phyloP scores from a whole-genome alignment of 2,329 filamentous ascomycete species.

The Colletotrichum lini region DNA sequence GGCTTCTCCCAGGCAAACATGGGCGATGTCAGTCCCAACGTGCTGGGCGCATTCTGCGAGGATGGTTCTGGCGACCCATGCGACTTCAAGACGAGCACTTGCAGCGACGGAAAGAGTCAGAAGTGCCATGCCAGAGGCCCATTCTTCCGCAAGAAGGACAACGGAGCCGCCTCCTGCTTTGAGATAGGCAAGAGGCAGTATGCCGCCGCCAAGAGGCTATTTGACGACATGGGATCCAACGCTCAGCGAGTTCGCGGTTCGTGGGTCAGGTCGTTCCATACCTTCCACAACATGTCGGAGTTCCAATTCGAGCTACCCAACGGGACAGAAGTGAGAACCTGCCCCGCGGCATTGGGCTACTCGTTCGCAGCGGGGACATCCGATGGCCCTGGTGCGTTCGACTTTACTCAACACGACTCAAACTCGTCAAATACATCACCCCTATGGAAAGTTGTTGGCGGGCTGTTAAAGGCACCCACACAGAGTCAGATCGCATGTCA shows the following conservation, averaged over 20 bases:
- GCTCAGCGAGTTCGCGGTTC: conserved; percentile 70
- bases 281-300: conserved; percentile 82
- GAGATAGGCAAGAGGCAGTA: conserved; percentile 81
- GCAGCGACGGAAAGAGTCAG: conserved; percentile 75
- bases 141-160: conserved; percentile 74
- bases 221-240: conserved; percentile 46
- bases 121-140: conserved; percentile 81
- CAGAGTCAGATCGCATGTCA: conserved; percentile 82
- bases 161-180: conserved; percentile 81
- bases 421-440: conserved; percentile 79
- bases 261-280: conserved; percentile 83
- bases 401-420: conserved; percentile 88
- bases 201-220: conserved; percentile 67
- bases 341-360: conserved; percentile 88
- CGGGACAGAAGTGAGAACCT: conserved; percentile 79
- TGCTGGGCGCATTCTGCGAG: conserved; percentile 88
- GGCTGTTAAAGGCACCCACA: conserved; percentile 78
- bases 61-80: conserved; percentile 81
- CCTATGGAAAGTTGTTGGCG: conserved; percentile 82
- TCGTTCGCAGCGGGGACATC: conserved; percentile 92
- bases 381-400: conserved; percentile 89
- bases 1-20: conserved; percentile 94
- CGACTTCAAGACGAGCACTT: conserved; percentile 84
- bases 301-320: conserved; percentile 82
- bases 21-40: conserved; percentile 89